A percentile compares a stretch with the other conserved stretches of the same genome.
phyloP scores from a whole-genome alignment of 225 moss, liverwort and hornwort genomes.

The Takakia lepidozioides region DNA sequence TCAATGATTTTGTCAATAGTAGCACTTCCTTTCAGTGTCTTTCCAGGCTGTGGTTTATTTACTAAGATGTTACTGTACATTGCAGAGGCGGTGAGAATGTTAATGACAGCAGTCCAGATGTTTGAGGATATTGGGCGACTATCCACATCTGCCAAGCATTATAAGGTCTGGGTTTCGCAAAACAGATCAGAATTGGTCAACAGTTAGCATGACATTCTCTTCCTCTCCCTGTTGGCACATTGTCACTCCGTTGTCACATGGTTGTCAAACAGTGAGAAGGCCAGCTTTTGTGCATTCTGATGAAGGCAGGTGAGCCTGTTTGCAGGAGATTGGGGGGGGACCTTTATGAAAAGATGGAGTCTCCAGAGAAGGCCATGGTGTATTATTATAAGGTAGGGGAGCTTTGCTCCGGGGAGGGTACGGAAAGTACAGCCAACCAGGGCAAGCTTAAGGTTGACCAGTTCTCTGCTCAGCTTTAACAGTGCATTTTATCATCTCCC shows the following conservation, averaged over 20 bases:
- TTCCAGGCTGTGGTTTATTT: too few species aligned
- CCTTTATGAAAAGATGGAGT: conserved; percentile 92
- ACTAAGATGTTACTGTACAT: too few species aligned
- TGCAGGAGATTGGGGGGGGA: conserved; percentile 96
- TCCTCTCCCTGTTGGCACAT: too few species aligned
- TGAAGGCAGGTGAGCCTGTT: conserved; percentile 10
- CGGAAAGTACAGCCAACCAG: conserved; percentile 90
- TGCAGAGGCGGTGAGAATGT: conserved; percentile 77
- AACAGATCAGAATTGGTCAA: too few species aligned
- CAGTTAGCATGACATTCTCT: neutral
- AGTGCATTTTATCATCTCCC: conserved; percentile 37
- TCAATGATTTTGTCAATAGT: neutral
- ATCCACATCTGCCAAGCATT: conserved; percentile 95
- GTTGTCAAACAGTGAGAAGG: too few species aligned
- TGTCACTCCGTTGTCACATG: too few species aligned
- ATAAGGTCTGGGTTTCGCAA: too few species aligned
- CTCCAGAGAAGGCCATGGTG: conserved; percentile 73
- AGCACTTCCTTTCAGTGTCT: too few species aligned
- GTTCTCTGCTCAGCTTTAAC: conserved; percentile 86
- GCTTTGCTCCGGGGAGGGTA: conserved; percentile 91
- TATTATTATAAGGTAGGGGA: conserved; percentile 95
- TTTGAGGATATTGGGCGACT: conserved; percentile 87
- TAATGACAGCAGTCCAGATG: conserved; percentile 58
- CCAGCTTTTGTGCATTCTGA: too few species aligned
- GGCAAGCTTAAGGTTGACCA: conserved; percentile 99